phyloP scores from a whole-genome alignment of 345 rosid genomes.

The Eucalyptus sp. region DNA sequence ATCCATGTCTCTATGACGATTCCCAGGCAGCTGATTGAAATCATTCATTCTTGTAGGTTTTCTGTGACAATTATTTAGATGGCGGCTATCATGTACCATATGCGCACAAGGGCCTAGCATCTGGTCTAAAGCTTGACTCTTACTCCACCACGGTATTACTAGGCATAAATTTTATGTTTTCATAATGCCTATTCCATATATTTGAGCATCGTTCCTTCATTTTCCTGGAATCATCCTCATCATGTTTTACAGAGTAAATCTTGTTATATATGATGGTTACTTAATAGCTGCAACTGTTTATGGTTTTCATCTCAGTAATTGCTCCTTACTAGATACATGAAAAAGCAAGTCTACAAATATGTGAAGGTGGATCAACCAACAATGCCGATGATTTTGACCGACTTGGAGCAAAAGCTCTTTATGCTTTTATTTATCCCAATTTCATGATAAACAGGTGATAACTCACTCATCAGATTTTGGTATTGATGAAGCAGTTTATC shows the following conservation, averaged over 20 bases:
- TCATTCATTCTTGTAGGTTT: constrained; percentile 40
- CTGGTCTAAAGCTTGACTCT: constrained; percentile 68
- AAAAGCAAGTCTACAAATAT: constrained; percentile 79
- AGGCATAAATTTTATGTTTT: not conserved
- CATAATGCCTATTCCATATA: not conserved
- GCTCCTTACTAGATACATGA: constrained; percentile 33
- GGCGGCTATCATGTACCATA: constrained; percentile 98
- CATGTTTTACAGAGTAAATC: not conserved
- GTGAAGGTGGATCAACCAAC: constrained; percentile 38
- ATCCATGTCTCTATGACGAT: not conserved
- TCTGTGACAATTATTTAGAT: constrained; percentile 93
- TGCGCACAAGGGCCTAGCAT: constrained; percentile 80
- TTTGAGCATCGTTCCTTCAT: not conserved
- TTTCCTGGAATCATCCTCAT: not conserved
- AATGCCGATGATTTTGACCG: constrained; percentile 29
- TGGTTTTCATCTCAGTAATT: not conserved
- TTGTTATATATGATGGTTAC: not conserved
- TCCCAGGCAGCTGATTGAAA: not conserved
- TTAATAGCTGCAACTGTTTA: not conserved
- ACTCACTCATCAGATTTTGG: not conserved
- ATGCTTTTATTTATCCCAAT: constrained; percentile 86
- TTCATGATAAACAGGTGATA: constrained; percentile 86
- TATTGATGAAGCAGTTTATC: not conserved
- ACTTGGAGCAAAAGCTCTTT: constrained; percentile 70
- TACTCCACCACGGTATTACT: constrained; percentile 61